phyloP scores from a whole-genome alignment of 257 asterid genomes.

The Salvia hispanica region DNA sequence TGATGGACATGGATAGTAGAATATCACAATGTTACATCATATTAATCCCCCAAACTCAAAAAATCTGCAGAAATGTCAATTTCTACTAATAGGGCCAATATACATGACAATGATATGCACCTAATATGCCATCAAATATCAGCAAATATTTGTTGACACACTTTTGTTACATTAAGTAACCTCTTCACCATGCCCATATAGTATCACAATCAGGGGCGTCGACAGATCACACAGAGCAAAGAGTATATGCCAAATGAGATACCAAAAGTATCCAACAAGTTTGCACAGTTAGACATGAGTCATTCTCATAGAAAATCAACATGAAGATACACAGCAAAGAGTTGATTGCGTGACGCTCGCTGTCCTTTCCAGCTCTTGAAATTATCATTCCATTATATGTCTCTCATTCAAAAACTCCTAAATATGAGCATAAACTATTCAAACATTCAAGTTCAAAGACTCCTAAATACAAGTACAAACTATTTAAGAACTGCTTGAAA shows the following conservation, averaged over 20 bases:
- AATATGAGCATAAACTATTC: too few relatives aligned
- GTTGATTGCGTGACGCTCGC: not conserved
- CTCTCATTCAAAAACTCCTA: too few relatives aligned
- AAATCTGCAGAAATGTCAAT: conserved; percentile 7
- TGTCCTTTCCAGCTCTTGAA: too few relatives aligned
- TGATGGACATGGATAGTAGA: too few relatives aligned
- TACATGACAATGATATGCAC: conserved; percentile 5
- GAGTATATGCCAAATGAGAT: conserved; percentile 1
- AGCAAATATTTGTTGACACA: not conserved
- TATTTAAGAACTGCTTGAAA: too few relatives aligned
- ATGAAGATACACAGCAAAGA: not conserved
- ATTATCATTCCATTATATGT: too few relatives aligned
- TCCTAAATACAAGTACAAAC: too few relatives aligned
- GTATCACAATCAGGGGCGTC: not conserved
- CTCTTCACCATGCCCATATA: conserved; percentile 6
- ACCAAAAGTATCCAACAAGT: not conserved
- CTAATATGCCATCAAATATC: conserved; percentile 7
- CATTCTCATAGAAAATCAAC: not conserved
- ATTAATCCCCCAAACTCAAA: not conserved
- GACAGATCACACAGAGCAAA: not conserved
- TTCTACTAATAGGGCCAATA: not conserved
- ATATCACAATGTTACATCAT: not conserved
- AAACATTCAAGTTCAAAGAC: too few relatives aligned
- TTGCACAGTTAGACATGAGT: not conserved
- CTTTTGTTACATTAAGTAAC: not conserved